Evolutionary conservation across 2,329 filamentous ascomycete species (phyloP).

Genomic region (Xylariaceae sp.): DNA sequence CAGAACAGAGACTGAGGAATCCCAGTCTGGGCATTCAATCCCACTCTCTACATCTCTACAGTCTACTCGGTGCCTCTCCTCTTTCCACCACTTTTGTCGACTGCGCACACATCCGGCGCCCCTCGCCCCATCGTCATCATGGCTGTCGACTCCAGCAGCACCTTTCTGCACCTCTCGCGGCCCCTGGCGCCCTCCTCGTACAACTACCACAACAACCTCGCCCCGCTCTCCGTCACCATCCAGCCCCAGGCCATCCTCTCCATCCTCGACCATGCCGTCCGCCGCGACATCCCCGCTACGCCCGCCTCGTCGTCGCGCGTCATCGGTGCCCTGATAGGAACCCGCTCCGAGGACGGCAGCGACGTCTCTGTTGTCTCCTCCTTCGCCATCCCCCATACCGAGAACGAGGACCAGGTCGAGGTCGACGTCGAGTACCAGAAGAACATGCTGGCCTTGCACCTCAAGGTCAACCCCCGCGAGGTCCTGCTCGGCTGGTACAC

Average conservation of each 20-base stretch:
- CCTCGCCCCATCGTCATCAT: slow-evolving; percentile 51
- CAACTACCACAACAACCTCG: slow-evolving; percentile 79
- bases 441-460: slow-evolving; percentile 93
- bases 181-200: slow-evolving; percentile 80
- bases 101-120: background rate
- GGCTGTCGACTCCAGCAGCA: slow-evolving; percentile 69
- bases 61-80: too few relatives aligned
- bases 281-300: slow-evolving; percentile 70
- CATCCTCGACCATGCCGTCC: slow-evolving; percentile 89
- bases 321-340: slow-evolving; percentile 92
- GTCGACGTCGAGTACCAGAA: slow-evolving; percentile 99
- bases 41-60: too few relatives aligned
- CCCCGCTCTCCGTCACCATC: slow-evolving; percentile 89
- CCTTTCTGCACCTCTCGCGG: slow-evolving; percentile 88
- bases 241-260: slow-evolving; percentile 77
- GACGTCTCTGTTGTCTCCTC: slow-evolving; percentile 94
- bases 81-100: background rate
- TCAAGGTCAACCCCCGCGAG: slow-evolving; percentile 92
- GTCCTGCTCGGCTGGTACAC: slow-evolving; percentile 98
- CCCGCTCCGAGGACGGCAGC: slow-evolving; percentile 91
- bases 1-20: too few relatives aligned
- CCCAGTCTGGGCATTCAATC: too few relatives aligned
- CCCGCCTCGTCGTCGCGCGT: slow-evolving; percentile 79
- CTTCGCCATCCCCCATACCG: slow-evolving; percentile 97
- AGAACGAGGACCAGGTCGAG: slow-evolving; percentile 97